phyloP scores from a whole-genome alignment of 441 rosid species.

The Metrosideros polymorpha region DNA sequence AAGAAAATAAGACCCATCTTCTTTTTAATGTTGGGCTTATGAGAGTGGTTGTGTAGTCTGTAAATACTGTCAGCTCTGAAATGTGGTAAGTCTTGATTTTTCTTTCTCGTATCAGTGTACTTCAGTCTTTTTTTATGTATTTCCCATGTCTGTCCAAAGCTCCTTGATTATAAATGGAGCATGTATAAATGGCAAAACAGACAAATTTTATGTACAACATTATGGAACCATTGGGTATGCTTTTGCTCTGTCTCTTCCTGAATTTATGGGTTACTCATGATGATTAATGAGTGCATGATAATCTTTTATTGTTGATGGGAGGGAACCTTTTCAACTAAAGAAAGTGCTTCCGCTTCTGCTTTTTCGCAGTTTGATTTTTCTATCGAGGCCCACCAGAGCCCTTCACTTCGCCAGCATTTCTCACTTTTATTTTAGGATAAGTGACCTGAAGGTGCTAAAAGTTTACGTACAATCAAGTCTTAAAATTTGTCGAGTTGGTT shows the following conservation, averaged over 20 bases:
- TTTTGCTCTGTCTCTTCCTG: neutral
- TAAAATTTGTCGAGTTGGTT: no score
- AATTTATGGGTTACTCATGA: neutral
- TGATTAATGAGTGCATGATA: neutral
- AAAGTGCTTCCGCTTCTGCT: neutral
- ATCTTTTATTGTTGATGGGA: neutral
- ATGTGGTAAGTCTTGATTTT: neutral
- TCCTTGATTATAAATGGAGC: neutral
- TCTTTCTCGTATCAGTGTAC: neutral
- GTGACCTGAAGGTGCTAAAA: no score
- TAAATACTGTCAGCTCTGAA: neutral
- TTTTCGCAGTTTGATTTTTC: neutral
- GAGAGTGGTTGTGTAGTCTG: neutral
- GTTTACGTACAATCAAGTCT: no score
- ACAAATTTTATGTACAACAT: neutral
- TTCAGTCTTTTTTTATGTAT: neutral
- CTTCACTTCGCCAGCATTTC: neutral
- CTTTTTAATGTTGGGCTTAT: neutral
- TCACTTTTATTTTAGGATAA: neutral
- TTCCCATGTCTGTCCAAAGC: neutral
- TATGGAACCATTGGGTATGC: neutral
- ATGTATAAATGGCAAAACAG: neutral
- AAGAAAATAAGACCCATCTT: neutral
- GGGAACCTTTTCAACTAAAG: neutral
- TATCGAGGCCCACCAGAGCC: neutral